A percentile compares a stretch with the other conserved stretches of the same genome.
These are phyloP conservation scores for Capsicum rhomboideum DNA, from an alignment of 257 asterid species.

Conservation along the genomic window DNA sequence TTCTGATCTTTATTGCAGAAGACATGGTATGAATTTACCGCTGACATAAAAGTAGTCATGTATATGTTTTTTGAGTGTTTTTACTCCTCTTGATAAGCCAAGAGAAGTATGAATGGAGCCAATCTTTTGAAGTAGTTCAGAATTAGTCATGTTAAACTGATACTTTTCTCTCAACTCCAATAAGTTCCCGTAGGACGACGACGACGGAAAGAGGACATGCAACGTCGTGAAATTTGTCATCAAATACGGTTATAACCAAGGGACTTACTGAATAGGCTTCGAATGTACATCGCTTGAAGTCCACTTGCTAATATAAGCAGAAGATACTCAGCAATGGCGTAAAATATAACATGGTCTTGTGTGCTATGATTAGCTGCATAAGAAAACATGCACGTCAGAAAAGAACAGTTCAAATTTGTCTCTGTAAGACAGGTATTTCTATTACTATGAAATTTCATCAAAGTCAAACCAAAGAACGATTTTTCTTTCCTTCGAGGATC, in stretches of 20 bases:
- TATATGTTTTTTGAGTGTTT: no score
- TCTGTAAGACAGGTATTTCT: no score
- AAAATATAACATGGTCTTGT: slow-evolving; percentile 56
- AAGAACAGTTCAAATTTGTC: no score
- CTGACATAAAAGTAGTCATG: no score
- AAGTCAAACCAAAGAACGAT: no score
- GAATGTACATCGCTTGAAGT: slow-evolving; percentile 60
- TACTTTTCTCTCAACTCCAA: not conserved
- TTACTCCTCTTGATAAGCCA: no score
- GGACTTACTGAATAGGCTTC: slow-evolving; percentile 67
- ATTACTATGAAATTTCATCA: no score
- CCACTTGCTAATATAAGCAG: slow-evolving; percentile 49
- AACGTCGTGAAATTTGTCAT: slow-evolving; percentile 6
- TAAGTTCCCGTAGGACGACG: not conserved
- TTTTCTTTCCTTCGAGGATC: not conserved
- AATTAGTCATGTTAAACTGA: not conserved
- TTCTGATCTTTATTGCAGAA: no score
- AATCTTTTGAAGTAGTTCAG: not conserved
- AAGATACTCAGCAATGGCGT: slow-evolving; percentile 71
- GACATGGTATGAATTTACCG: no score
- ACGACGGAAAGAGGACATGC: not conserved
- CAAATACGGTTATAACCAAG: slow-evolving; percentile 67
- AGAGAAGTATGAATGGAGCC: not conserved
- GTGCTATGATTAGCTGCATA: slow-evolving; percentile 86
- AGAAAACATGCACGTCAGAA: not conserved